Conservation (phyloP, 169 alveolate genomes). For the Plasmodium falciparum region DNA sequence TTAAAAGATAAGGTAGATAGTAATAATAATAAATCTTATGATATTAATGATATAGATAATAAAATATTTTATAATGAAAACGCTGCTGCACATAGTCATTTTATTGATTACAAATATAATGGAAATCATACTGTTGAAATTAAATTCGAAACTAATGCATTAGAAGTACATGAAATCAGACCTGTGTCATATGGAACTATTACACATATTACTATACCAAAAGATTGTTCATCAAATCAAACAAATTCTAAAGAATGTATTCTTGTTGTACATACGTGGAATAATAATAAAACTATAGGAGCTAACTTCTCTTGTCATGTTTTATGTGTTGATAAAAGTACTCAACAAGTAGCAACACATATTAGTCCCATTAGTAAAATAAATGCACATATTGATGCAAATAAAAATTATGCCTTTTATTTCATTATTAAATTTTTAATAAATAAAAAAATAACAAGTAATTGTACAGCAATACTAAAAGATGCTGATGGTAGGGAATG, state of each 20-base stretch:
- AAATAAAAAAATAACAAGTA: constrained; percentile 41
- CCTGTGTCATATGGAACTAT: constrained; percentile 65
- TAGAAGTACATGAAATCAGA: constrained; percentile 70
- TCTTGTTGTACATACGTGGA: constrained; percentile 66
- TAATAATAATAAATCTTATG: background rate
- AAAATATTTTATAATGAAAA: constrained; percentile 46
- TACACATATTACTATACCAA: constrained; percentile 65
- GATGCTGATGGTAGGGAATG: constrained; percentile 52
- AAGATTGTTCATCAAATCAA: constrained; percentile 35
- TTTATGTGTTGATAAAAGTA: constrained; percentile 38
- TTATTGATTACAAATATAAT: constrained; percentile 74
- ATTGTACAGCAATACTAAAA: constrained; percentile 51
- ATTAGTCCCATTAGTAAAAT: constrained; percentile 54
- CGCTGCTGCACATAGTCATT: constrained; percentile 53
- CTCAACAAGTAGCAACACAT: constrained; percentile 37
- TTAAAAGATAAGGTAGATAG: constrained; percentile 42
- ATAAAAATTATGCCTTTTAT: constrained; percentile 72
- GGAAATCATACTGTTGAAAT: constrained; percentile 70
- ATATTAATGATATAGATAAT: constrained; percentile 56
- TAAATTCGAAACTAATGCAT: constrained; percentile 64
- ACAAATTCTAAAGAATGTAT: constrained; percentile 42
- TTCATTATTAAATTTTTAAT: constrained; percentile 49
- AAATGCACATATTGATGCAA: constrained; percentile 57
- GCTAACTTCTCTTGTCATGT: constrained; percentile 66
- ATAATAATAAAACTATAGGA: constrained; percentile 26